phyloP scores from a whole-genome alignment of 129 eudicot species.

The Arctium minus region DNA sequence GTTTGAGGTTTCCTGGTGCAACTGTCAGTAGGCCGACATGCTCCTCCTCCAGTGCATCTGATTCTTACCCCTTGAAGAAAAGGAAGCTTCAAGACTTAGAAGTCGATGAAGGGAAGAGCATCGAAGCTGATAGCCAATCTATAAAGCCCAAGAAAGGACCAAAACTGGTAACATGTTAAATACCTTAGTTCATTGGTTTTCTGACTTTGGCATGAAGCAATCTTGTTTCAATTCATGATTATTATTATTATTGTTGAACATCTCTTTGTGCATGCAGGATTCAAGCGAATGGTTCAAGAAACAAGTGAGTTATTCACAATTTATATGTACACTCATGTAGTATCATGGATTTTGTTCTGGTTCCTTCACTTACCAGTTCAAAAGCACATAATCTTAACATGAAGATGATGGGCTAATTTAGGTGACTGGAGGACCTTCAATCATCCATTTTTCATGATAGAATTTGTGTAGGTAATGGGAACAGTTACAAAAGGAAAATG shows the following conservation, averaged over 20 bases:
- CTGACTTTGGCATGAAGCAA: neutral
- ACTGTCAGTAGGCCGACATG: neutral
- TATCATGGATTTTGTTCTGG: neutral
- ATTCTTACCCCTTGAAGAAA: conserved; percentile 33
- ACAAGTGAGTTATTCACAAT: conserved; percentile 35
- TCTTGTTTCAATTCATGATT: conserved; percentile 3
- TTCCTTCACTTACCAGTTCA: neutral
- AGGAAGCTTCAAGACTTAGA: conserved; percentile 34
- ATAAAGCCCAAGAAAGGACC: conserved; percentile 25
- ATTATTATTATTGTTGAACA: neutral
- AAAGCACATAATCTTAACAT: neutral
- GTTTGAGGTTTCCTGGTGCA: conserved; percentile 2
- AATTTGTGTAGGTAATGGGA: neutral
- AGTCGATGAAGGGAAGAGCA: neutral
- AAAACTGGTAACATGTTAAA: conserved; percentile 27
- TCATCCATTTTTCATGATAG: neutral
- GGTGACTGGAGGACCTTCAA: neutral
- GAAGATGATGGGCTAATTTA: neutral
- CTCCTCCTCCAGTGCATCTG: neutral
- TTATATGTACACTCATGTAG: neutral
- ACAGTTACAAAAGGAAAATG: neutral
- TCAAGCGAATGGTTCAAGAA: conserved; percentile 52
- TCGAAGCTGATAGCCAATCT: conserved; percentile 8
- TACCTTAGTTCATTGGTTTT: neutral
- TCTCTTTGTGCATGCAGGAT: conserved; percentile 46